These are phyloP conservation scores for Penicillium nucicola DNA, from an alignment of 495 filamentous ascomycete genomes.

Conservation along the genomic window DNA sequence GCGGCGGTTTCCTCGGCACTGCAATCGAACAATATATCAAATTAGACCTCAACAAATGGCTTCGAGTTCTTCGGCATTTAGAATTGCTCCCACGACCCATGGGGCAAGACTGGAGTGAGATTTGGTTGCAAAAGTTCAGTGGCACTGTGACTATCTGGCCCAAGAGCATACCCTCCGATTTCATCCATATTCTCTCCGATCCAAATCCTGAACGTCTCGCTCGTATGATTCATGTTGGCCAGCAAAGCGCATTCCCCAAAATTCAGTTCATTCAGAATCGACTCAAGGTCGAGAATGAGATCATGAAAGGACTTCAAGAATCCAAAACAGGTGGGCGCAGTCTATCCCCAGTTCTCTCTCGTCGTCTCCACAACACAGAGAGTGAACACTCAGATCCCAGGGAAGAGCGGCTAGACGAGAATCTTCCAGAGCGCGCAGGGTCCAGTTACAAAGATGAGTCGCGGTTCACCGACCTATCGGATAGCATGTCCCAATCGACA, in stretches of 20 bases:
- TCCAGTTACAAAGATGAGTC: conserved; percentile 23
- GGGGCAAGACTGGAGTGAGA: conserved; percentile 94
- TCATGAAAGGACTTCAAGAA: conserved; percentile 69
- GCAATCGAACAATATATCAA: conserved; percentile 93
- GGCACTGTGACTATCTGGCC: conserved; percentile 97
- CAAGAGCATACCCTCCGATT: conserved; percentile 69
- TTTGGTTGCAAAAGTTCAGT: conserved; percentile 92
- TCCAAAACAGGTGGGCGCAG: conserved; percentile 25
- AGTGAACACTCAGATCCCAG: conserved; percentile 19
- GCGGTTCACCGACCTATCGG: conserved; percentile 18
- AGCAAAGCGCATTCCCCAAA: conserved; percentile 84
- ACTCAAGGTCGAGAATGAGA: conserved; percentile 74
- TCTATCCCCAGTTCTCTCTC: conserved; percentile 26
- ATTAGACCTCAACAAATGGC: conserved; percentile 93
- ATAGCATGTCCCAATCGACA: conserved; percentile 27
- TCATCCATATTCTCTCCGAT: conserved; percentile 82
- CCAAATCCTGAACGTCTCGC: conserved; percentile 70
- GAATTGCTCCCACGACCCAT: conserved; percentile 86
- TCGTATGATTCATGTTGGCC: conserved; percentile 83
- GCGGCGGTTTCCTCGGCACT: conserved; percentile 89
- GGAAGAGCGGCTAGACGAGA: conserved; percentile 28
- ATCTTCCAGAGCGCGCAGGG: conserved; percentile 27
- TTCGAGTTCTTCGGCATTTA: conserved; percentile 86
- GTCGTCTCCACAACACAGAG: conserved; percentile 19
- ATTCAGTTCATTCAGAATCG: conserved; percentile 86